Conservation (phyloP, 495 filamentous ascomycete genomes). For the Aspergillus hancockii region DNA sequence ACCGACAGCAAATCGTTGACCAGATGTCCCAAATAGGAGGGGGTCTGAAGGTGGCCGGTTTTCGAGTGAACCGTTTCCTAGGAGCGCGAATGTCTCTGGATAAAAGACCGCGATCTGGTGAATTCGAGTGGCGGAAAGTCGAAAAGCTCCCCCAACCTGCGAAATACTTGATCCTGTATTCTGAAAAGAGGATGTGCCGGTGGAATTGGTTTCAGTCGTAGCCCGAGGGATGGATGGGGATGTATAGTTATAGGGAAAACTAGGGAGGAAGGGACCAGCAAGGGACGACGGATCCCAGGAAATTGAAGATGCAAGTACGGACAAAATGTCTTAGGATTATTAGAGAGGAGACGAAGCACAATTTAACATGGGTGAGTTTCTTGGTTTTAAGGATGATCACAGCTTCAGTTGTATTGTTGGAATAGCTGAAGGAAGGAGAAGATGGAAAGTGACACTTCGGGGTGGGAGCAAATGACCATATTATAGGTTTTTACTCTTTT, state of each 20-base stretch:
- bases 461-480: conserved; percentile 4
- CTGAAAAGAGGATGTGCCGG: conserved; percentile 13
- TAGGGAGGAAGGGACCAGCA: conserved; percentile 27
- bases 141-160: conserved; percentile 26
- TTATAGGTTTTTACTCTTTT: conserved; percentile 7
- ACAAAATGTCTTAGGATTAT: conserved; percentile 25
- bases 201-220: conserved; percentile 38
- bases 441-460: background rate
- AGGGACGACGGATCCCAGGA: conserved; percentile 22
- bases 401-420: background rate
- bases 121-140: conserved; percentile 9
- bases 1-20: conserved; percentile 18
- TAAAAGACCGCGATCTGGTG: conserved; percentile 18
- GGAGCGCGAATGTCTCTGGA: conserved; percentile 29
- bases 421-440: conserved; percentile 1
- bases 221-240: conserved; percentile 19
- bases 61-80: conserved; percentile 16
- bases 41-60: background rate
- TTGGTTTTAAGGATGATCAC: background rate
- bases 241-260: conserved; percentile 24
- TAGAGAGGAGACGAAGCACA: conserved; percentile 8
- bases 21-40: background rate
- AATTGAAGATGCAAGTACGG: conserved; percentile 17
- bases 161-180: conserved; percentile 17
- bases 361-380: background rate